These are phyloP conservation scores for Rhododendron vialii DNA, from an alignment of 148 eudicot species.

Conservation along the genomic window DNA sequence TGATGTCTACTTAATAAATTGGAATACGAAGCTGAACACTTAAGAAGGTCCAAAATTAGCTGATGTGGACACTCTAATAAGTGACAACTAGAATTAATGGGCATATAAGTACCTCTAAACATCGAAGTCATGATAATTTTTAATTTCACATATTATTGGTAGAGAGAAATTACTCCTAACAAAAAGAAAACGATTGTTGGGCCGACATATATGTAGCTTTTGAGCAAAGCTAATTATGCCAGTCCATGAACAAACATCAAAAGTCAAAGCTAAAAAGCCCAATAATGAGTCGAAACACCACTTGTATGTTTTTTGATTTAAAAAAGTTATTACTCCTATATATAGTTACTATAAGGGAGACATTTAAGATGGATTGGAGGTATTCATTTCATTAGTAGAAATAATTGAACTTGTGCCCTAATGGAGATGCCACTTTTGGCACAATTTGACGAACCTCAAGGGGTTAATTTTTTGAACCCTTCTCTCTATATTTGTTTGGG, in stretches of 20 bases:
- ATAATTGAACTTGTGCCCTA: too few species aligned
- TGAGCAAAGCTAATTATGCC: constrained; percentile 28
- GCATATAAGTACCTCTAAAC: neutral
- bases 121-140: neutral
- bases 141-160: neutral
- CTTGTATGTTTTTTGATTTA: neutral
- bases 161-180: neutral
- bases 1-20: too few species aligned
- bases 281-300: constrained; percentile 22
- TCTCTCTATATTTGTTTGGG: too few species aligned
- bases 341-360: neutral
- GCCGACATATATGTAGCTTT: constrained; percentile 21
- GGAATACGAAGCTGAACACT: too few species aligned
- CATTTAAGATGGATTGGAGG: neutral
- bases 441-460: neutral
- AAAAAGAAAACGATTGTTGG: constrained; percentile 11
- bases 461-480: neutral
- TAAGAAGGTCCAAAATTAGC: too few species aligned
- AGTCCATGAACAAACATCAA: constrained; percentile 10
- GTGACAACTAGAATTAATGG: neutral
- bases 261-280: constrained; percentile 20
- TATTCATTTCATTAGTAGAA: neutral
- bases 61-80: neutral
- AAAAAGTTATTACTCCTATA: too few species aligned
- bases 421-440: too few species aligned